Evolutionary conservation across 1,284 basidiomycete genomes (phyloP).

Genomic region (Ceratobasidium sp.): DNA sequence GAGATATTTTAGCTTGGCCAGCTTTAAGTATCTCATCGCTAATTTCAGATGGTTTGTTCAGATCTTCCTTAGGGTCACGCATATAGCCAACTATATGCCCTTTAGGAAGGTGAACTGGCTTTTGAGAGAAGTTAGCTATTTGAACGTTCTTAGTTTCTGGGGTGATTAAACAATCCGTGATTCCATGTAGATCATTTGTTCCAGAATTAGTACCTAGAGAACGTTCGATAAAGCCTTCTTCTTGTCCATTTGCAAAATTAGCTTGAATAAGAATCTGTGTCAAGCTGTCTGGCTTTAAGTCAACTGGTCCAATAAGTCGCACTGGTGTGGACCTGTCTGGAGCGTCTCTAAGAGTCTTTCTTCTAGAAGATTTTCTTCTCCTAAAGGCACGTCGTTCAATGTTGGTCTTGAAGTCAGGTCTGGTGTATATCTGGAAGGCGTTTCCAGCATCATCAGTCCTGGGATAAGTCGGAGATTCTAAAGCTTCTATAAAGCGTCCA

Average conservation of each 20-base stretch:
- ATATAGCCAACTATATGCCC: constrained; percentile 46
- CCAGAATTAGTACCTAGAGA: not conserved
- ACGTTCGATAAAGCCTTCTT: not conserved
- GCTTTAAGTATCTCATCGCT: too few relatives aligned
- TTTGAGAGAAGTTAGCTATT: constrained; percentile 47
- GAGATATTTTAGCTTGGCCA: too few relatives aligned
- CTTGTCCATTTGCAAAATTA: not conserved
- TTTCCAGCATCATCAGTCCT: constrained; percentile 22
- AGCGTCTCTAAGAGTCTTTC: not conserved
- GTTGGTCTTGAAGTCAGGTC: constrained; percentile 28
- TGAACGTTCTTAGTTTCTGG: constrained; percentile 43
- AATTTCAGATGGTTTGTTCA: not conserved
- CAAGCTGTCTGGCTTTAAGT: not conserved
- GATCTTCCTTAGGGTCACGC: constrained; percentile 41
- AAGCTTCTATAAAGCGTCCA: constrained; percentile 33
- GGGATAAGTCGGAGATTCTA: not conserved
- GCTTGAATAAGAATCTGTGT: not conserved
- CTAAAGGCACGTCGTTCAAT: not conserved
- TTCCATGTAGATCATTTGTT: constrained; percentile 46
- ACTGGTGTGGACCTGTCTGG: not conserved
- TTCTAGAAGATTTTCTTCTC: not conserved
- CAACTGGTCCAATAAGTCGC: not conserved
- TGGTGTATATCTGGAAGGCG: constrained; percentile 3
- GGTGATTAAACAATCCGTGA: constrained; percentile 47
- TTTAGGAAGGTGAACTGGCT: constrained; percentile 43